Percentiles rank a stretch among this genome's conserved stretches.
Conservation (phyloP, 371 early-diverging fungal species). For the Mortierella sp. region DNA sequence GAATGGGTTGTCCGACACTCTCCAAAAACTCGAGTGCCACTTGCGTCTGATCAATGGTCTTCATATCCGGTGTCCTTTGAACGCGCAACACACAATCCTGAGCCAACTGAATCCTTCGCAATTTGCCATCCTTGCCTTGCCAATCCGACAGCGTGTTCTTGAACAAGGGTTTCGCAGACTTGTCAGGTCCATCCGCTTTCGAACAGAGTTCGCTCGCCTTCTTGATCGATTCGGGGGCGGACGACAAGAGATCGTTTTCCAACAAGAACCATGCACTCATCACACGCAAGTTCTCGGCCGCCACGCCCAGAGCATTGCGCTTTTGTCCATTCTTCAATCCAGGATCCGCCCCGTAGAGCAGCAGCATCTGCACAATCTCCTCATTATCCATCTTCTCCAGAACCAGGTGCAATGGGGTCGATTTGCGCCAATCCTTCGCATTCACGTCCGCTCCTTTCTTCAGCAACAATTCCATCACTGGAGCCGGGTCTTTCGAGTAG, state of each 20-base stretch:
- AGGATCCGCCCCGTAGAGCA: slow-evolving; percentile 51
- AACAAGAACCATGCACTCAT: slow-evolving; percentile 54
- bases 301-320: slow-evolving; percentile 42
- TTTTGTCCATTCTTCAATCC: slow-evolving; percentile 43
- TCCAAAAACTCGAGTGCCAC: slow-evolving; percentile 49
- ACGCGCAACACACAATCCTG: slow-evolving; percentile 48
- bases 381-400: slow-evolving; percentile 51
- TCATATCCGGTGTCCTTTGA: slow-evolving; percentile 41
- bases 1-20: slow-evolving; percentile 41
- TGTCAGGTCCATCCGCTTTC: slow-evolving; percentile 52
- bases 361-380: slow-evolving; percentile 45
- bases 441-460: slow-evolving; percentile 49
- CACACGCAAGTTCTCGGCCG: slow-evolving; percentile 45
- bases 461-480: slow-evolving; percentile 45
- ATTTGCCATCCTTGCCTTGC: slow-evolving; percentile 53
- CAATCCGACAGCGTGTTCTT: slow-evolving; percentile 52
- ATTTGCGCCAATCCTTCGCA: slow-evolving; percentile 32
- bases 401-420: slow-evolving; percentile 39
- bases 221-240: slow-evolving; percentile 48
- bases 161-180: slow-evolving; percentile 51
- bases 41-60: slow-evolving; percentile 49
- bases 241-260: slow-evolving; percentile 48
- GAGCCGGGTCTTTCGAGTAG: slow-evolving; percentile 39
- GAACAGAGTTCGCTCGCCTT: slow-evolving; percentile 47
- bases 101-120: slow-evolving; percentile 41